Evolutionary conservation across 2,329 filamentous ascomycete species (phyloP), one percentile per base, ranked within the genome.

Genomic region (Phyllosticta citrichinensis): DNA sequence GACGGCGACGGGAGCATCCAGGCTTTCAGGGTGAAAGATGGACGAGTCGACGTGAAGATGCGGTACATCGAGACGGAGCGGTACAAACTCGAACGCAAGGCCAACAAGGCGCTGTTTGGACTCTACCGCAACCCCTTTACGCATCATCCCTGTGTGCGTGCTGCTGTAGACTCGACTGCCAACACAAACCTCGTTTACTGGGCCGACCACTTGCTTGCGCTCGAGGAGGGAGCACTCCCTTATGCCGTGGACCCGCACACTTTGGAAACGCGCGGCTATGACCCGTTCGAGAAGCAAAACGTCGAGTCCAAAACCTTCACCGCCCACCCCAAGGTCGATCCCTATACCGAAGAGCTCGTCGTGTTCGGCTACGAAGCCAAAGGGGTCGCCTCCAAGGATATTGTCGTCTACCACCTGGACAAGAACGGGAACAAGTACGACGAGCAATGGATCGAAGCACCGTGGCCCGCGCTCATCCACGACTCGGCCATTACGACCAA

Each of bases 291-390:
- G 10, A 66, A 63, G 9, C 69, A 73, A 57, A 51, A n/a, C 24
- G 60, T 72, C 5, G 62, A 62, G 9, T 62, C 67, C 14, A 70
- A 68, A 58, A 68, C 71, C 2, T 72, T 73, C 33, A 70, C 71
- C 6, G 72, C 72, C 1, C 72, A 74, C 60, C 72, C 71, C 0
- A 74, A 74, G 57, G 64, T 71, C 52, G 72, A 74, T 59, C 71
- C 71, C 0, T 64, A 61, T 55, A 70, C 63, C 1, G 64, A 69
- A 40, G 71, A 74, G 57, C 64, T 74, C n/a, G 68, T 75, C 5
- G 64, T 64, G 8, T 70, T 66, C 56, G 70, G 69, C 20, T 74
- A 74, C 58, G 69, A 71, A 56, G 72, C 72, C 2, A 72, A 67
- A 58, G 70, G 68, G 6, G 64, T 58, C 8, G 62, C 57, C 3